Base-by-base conservation (phyloP, 2,329 filamentous ascomycete genomes). In the Bipolaris victoriae region DNA sequence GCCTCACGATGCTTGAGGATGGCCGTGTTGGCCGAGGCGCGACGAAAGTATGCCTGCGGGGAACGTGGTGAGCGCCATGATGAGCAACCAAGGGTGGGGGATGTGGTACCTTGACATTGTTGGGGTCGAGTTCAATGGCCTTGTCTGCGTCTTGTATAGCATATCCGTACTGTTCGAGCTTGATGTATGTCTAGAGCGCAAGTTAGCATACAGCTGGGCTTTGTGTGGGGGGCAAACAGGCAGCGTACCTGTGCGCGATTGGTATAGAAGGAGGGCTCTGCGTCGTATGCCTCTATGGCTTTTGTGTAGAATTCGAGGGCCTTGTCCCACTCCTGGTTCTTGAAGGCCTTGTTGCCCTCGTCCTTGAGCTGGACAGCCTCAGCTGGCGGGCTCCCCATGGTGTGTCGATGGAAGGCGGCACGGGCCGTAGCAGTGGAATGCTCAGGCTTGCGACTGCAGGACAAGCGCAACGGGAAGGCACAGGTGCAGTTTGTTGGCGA, bases 111-210 rank as follows among this genome's bases (percentile, higher is more conserved):
- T 98, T 98, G 76, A 94, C 85, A 75, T 97, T 92, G 71, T 87
- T 86, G 15, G 92, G 87, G 72, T 98, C 91, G 57, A 98, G 82
- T 75, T 96, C 92, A 72, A 98, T 88, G 15, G 95, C 95, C 78
- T 91, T 96, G 51, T 90, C 91, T 31, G 94, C 92, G 79, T 99
- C 95, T 50, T 88, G 84, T 68, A 98, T 90, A 22, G 95, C 93
- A 80, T 94, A 96, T 37, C 95, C 95, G 75, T 93, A 98, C 18
- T 94, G 88, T 78, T 99, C 95, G 37, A 94, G 88, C 81, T 97
- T 98, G 78, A 99, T 94, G 76, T 99, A 85, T 63, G 91, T 91
- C 92, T 97, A 48, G n/a, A 49, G 50, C 29, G 10, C 16, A 20
- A 41, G 58, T 75, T 26, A 75, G 67, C 49, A 55, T 7, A 37